Evolutionary conservation across 257 asterid species (phyloP).

Genomic region (Plantago major): DNA sequence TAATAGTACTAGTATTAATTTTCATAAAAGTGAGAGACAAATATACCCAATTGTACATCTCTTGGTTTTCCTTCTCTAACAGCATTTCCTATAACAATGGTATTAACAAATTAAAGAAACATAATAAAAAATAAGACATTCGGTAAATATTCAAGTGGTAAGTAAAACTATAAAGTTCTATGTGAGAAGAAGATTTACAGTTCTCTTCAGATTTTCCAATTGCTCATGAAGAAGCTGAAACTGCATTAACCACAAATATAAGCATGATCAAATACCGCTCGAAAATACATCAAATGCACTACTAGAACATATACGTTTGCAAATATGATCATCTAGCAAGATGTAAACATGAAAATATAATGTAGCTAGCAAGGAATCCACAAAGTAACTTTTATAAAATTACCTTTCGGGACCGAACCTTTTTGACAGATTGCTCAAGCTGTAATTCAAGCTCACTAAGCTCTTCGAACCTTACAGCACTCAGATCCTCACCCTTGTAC

Average conservation of each 20-base stretch:
- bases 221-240: constrained; percentile 68
- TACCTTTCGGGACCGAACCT: constrained; percentile 80
- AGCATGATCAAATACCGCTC: not conserved
- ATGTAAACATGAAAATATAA: no score
- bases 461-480: constrained; percentile 47
- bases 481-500: constrained; percentile 67
- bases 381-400: no score
- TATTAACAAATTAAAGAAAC: not conserved
- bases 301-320: not conserved
- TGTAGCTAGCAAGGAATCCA: no score
- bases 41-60: constrained; percentile 68
- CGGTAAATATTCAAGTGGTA: not conserved
- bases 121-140: not conserved
- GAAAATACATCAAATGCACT: not conserved
- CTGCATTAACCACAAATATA: constrained; percentile 32
- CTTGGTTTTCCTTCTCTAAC: constrained; percentile 78
- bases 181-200: constrained; percentile 34
- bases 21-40: not conserved
- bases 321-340: no score
- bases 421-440: constrained; percentile 47
- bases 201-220: constrained; percentile 67
- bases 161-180: not conserved
- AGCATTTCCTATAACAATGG: constrained; percentile 38
- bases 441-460: constrained; percentile 52
- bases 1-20: not conserved